These are phyloP conservation scores for Lasiosphaeria miniovina DNA, from an alignment of 495 filamentous ascomycete genomes.

Conservation along the genomic window DNA sequence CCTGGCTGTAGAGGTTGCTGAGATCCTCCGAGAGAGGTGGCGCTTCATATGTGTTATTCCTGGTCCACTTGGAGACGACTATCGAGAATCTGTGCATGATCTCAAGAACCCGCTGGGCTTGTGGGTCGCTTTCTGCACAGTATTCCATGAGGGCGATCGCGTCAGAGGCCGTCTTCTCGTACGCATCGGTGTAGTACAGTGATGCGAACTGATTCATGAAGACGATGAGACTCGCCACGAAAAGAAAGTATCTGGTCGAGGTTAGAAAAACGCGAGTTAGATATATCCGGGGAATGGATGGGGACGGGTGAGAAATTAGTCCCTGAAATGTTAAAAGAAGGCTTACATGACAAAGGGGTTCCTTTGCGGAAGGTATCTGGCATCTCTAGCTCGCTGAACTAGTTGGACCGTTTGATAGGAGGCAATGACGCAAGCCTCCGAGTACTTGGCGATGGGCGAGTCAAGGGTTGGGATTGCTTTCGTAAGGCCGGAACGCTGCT, in stretches of 20 bases:
- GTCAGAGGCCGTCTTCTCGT: constrained; percentile 54
- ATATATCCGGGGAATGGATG: neutral
- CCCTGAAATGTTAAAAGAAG: neutral
- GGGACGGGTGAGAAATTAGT: too few relatives aligned
- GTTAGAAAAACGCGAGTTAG: neutral
- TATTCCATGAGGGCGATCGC: constrained; percentile 59
- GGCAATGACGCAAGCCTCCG: constrained; percentile 67
- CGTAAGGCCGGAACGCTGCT: constrained; percentile 30
- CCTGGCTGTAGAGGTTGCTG: constrained; percentile 26
- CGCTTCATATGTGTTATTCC: constrained; percentile 36
- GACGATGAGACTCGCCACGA: constrained; percentile 66
- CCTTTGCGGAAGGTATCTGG: constrained; percentile 59
- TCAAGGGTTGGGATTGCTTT: constrained; percentile 28
- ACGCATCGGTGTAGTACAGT: constrained; percentile 55
- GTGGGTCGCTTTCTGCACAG: constrained; percentile 61
- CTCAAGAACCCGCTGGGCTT: constrained; percentile 61
- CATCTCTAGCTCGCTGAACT: constrained; percentile 55
- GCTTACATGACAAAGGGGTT: constrained; percentile 66
- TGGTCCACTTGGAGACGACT: constrained; percentile 47
- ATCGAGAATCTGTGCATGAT: constrained; percentile 61
- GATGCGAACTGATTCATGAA: constrained; percentile 67
- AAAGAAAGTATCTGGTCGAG: constrained; percentile 59
- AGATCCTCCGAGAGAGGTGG: constrained; percentile 41
- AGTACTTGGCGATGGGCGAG: constrained; percentile 58
- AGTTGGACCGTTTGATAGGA: constrained; percentile 65